These are phyloP conservation scores for Xylaria scruposa DNA, from an alignment of 495 filamentous ascomycete genomes.

Conservation along the genomic window DNA sequence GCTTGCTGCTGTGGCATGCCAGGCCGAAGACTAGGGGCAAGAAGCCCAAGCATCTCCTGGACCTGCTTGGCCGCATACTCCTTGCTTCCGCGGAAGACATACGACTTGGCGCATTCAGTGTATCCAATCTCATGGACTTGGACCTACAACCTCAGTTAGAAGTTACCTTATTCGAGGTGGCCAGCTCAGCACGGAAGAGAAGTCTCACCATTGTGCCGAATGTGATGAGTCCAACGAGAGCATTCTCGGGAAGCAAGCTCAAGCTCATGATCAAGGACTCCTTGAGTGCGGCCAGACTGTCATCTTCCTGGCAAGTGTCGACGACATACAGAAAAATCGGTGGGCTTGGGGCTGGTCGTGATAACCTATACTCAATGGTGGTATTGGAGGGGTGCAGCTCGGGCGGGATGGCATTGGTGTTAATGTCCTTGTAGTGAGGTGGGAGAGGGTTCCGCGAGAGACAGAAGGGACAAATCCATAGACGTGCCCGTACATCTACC, in stretches of 20 bases:
- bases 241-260: slow-evolving; percentile 89
- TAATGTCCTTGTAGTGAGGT: slow-evolving; percentile 99
- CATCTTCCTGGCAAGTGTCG: slow-evolving; percentile 98
- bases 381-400: slow-evolving; percentile 94
- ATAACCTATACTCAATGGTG: slow-evolving; percentile 96
- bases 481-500: slow-evolving; percentile 89
- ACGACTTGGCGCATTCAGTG: slow-evolving; percentile 98
- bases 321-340: slow-evolving; percentile 98
- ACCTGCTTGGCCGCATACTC: slow-evolving; percentile 97
- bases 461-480: slow-evolving; percentile 99
- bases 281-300: slow-evolving; percentile 93
- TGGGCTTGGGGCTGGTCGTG: slow-evolving; percentile 88
- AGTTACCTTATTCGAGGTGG: not conserved
- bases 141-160: slow-evolving; percentile 62
- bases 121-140: slow-evolving; percentile 99
- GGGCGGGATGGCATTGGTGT: slow-evolving; percentile 89
- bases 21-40: slow-evolving; percentile 72
- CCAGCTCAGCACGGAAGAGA: not conserved
- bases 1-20: slow-evolving; percentile 74
- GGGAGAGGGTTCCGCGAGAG: slow-evolving; percentile 93
- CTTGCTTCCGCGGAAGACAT: slow-evolving; percentile 97
- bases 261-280: slow-evolving; percentile 98
- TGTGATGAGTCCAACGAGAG: slow-evolving; percentile 93
- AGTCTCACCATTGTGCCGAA: slow-evolving; percentile 89
- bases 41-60: slow-evolving; percentile 95